Evolutionary conservation across 1,284 basidiomycete genomes (phyloP).

Genomic region (Heterobasidion annosum): DNA sequence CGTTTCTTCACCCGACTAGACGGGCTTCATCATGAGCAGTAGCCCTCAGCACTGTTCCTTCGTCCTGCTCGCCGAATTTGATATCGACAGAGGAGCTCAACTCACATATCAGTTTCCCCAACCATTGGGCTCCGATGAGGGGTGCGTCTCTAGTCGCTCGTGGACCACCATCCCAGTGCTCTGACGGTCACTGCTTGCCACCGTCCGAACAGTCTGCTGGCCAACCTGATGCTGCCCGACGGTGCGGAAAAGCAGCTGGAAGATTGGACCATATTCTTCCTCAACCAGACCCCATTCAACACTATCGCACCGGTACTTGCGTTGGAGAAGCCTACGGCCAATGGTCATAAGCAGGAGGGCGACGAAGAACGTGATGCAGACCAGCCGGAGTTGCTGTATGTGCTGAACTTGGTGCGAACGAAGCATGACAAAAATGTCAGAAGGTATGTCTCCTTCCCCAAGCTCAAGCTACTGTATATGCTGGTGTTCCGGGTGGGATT

Average conservation of each 20-base stretch:
- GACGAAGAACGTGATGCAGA: slow-evolving; percentile 22
- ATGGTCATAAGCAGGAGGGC: slow-evolving; percentile 22
- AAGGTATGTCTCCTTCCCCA: slow-evolving; percentile 41
- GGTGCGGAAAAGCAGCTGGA: slow-evolving; percentile 91
- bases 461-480: no score
- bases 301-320: slow-evolving; percentile 79
- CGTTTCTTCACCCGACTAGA: background rate
- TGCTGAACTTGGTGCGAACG: slow-evolving; percentile 91
- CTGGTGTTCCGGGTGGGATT: no score
- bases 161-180: background rate
- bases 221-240: slow-evolving; percentile 97
- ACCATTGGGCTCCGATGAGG: slow-evolving; percentile 85
- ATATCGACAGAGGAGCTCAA: slow-evolving; percentile 87
- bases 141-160: slow-evolving; percentile 40
- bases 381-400: slow-evolving; percentile 72
- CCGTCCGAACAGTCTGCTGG: slow-evolving; percentile 59
- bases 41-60: slow-evolving; percentile 76
- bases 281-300: slow-evolving; percentile 87
- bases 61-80: slow-evolving; percentile 90
- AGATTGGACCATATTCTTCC: slow-evolving; percentile 98
- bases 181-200: slow-evolving; percentile 8
- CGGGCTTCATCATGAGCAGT: slow-evolving; percentile 21
- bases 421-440: slow-evolving; percentile 87
- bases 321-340: slow-evolving; percentile 41
- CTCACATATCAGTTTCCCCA: slow-evolving; percentile 92